phyloP scores from a whole-genome alignment of 306 rosid genomes.

The Geum urbanum region DNA sequence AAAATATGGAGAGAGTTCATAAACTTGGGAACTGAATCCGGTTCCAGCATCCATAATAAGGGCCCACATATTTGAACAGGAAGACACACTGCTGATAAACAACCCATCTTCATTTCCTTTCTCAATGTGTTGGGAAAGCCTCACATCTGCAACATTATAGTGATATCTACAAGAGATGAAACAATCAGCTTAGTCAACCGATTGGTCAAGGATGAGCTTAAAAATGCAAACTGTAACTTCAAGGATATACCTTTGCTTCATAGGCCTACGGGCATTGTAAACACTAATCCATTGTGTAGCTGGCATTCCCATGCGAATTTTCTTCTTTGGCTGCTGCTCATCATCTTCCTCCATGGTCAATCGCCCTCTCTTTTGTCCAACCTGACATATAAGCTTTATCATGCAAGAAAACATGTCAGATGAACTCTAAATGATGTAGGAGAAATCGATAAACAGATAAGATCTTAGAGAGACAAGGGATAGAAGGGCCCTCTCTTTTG shows the following conservation, averaged over 20 bases:
- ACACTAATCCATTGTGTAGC: constrained; percentile 86
- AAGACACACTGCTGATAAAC: constrained; percentile 73
- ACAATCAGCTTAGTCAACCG: constrained; percentile 6
- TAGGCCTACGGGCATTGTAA: constrained; percentile 75
- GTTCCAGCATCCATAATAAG: constrained; percentile 96
- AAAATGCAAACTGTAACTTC: neutral
- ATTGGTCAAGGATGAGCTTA: neutral
- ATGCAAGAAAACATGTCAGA: constrained; percentile 21
- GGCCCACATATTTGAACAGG: constrained; percentile 78
- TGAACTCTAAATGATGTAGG: neutral
- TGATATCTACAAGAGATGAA: constrained; percentile 59
- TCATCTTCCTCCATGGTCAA: constrained; percentile 72
- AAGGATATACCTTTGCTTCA: constrained; percentile 76
- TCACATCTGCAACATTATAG: constrained; percentile 72
- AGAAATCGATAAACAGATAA: no score
- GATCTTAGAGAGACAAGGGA: no score
- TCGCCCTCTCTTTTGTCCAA: constrained; percentile 85
- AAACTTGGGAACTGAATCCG: constrained; percentile 74
- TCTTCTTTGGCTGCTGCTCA: constrained; percentile 79
- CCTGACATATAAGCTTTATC: constrained; percentile 62
- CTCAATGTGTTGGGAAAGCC: constrained; percentile 82
- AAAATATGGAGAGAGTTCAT: constrained; percentile 64
- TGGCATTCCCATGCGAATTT: constrained; percentile 77
- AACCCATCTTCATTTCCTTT: constrained; percentile 90
- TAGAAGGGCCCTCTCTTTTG: constrained; percentile 60